These are phyloP conservation scores for Urtica urens DNA, from an alignment of 306 rosid species.

Conservation along the genomic window DNA sequence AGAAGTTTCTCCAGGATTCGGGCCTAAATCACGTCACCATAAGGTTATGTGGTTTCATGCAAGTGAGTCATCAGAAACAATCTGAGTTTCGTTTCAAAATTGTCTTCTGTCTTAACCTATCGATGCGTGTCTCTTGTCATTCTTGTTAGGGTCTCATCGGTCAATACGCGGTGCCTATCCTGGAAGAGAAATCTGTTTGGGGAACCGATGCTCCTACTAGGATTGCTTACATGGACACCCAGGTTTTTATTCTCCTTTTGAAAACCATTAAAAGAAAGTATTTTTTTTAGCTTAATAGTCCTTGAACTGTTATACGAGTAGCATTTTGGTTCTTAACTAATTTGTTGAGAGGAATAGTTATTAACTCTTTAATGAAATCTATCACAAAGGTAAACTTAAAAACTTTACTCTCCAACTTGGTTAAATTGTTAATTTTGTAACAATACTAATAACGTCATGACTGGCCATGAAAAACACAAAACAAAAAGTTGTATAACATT, in stretches of 20 bases:
- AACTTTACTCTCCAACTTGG: no score
- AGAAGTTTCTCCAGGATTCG: slow-evolving; percentile 68
- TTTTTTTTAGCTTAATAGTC: no score
- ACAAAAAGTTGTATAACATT: no score
- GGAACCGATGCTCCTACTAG: slow-evolving; percentile 97
- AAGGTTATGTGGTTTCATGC: slow-evolving; percentile 91
- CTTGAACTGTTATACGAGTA: no score
- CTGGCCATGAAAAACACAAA: no score
- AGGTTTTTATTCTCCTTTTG: slow-evolving; percentile 25
- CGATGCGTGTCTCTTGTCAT: neutral
- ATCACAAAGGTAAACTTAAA: no score
- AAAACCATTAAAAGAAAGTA: no score
- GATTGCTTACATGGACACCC: slow-evolving; percentile 98
- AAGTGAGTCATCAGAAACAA: slow-evolving; percentile 31
- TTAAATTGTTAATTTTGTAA: no score
- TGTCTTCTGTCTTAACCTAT: neutral
- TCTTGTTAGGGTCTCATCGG: slow-evolving; percentile 77
- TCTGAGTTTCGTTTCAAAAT: neutral
- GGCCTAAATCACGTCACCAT: slow-evolving; percentile 59
- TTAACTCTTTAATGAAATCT: no score
- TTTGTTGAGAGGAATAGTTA: no score
- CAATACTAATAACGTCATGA: no score
- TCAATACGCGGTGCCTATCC: slow-evolving; percentile 89
- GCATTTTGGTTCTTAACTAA: no score
- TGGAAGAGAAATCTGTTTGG: slow-evolving; percentile 97